Percentiles rank a stretch among this genome's conserved stretches.
These are phyloP conservation scores for Funneliformis geosporum DNA, from an alignment of 192 early-diverging fungal species.

Conservation along the genomic window DNA sequence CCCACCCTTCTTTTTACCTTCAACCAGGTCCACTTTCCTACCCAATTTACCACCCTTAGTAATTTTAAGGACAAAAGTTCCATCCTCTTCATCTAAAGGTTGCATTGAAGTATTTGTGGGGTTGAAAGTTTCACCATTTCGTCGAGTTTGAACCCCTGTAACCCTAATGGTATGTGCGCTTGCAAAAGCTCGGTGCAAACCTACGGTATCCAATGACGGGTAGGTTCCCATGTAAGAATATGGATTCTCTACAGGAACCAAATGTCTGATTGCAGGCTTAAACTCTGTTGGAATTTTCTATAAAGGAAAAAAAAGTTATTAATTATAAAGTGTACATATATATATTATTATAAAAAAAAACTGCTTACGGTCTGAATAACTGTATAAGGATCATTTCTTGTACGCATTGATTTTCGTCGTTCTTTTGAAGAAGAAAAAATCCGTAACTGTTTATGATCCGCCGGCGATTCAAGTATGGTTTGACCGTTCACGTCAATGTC, in stretches of 20 bases:
- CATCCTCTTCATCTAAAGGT: slow-evolving; percentile 28
- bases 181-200: slow-evolving; percentile 6
- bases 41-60: slow-evolving; percentile 71
- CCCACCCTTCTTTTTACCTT: slow-evolving; percentile 62
- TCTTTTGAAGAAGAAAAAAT: slow-evolving; percentile 21
- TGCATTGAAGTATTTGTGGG: slow-evolving; percentile 7
- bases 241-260: slow-evolving; percentile 22
- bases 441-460: slow-evolving; percentile 14
- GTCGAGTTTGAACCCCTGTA: slow-evolving; percentile 14
- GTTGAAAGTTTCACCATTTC: slow-evolving; percentile 10
- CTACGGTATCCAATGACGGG: neutral
- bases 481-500: slow-evolving; percentile 50
- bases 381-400: slow-evolving; percentile 41
- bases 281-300: slow-evolving; percentile 23
- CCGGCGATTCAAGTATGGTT: slow-evolving; percentile 33
- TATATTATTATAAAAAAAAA: neutral
- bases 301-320: neutral
- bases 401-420: slow-evolving; percentile 34
- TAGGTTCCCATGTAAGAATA: slow-evolving; percentile 27
- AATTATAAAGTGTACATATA: neutral
- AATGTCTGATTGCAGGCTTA: neutral
- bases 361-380: slow-evolving; percentile 47
- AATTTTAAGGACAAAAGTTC: slow-evolving; percentile 43
- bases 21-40: slow-evolving; percentile 70
- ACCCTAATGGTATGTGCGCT: slow-evolving; percentile 10